Evolutionary conservation across 1,139 yeast species (phyloP).

Genomic region (Meyerozyma carpophila): DNA sequence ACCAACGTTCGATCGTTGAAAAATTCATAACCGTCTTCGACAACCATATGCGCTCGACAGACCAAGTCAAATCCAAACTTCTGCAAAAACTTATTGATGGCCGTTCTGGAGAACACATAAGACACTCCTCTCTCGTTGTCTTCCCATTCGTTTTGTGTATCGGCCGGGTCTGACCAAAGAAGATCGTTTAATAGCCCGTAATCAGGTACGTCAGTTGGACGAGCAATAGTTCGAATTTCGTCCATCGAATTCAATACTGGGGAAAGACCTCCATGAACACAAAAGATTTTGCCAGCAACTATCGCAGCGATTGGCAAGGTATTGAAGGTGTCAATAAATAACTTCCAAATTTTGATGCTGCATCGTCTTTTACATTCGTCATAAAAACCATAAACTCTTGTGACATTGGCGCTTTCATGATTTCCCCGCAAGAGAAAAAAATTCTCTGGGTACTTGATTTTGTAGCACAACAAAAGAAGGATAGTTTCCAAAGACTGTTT

Average conservation of each 20-base stretch:
- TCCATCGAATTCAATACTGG: slow-evolving; percentile 89
- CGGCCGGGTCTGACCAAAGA: slow-evolving; percentile 96
- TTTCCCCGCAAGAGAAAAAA: slow-evolving; percentile 89
- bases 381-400: slow-evolving; percentile 92
- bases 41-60: slow-evolving; percentile 98
- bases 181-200: slow-evolving; percentile 88
- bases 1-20: slow-evolving; percentile 91
- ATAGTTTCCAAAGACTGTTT: slow-evolving; percentile 92
- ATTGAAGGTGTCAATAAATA: slow-evolving; percentile 89
- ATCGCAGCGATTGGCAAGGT: slow-evolving; percentile 93
- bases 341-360: slow-evolving; percentile 89
- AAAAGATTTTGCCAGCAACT: slow-evolving; percentile 92
- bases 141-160: slow-evolving; percentile 93
- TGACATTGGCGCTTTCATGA: slow-evolving; percentile 95
- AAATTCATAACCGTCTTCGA: slow-evolving; percentile 96
- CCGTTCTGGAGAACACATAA: slow-evolving; percentile 91
- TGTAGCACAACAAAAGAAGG: slow-evolving; percentile 76
- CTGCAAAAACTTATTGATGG: slow-evolving; percentile 82
- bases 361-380: slow-evolving; percentile 92
- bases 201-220: slow-evolving; percentile 98
- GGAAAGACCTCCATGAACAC: slow-evolving; percentile 95
- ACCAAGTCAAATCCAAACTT: slow-evolving; percentile 91
- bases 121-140: slow-evolving; percentile 97
- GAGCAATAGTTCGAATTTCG: slow-evolving; percentile 82
- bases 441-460: slow-evolving; percentile 94